Evolutionary conservation across 345 rosid species (phyloP).

Genomic region (Ceriops tagal): DNA sequence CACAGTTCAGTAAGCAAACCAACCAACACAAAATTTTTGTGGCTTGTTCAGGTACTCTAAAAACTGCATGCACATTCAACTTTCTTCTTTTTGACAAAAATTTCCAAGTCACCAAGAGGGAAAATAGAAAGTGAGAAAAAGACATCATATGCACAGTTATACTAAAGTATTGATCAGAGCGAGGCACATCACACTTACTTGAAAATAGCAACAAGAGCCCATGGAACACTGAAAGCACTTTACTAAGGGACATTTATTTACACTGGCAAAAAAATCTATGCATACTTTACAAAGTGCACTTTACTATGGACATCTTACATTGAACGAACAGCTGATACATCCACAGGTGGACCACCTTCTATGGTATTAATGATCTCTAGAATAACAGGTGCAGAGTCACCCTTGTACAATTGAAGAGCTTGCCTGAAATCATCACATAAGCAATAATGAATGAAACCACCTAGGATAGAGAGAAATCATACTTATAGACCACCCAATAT

Average conservation of each 20-base stretch:
- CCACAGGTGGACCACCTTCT: conserved; percentile 96
- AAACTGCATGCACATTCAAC: too few relatives aligned
- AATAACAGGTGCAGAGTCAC: conserved; percentile 66
- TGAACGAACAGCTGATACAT: conserved; percentile 81
- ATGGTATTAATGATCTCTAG: conserved; percentile 84
- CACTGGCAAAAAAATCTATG: neutral
- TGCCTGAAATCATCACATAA: conserved; percentile 59
- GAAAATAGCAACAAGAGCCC: too few relatives aligned
- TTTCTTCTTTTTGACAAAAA: too few relatives aligned
- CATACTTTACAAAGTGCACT: neutral
- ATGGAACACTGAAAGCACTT: too few relatives aligned
- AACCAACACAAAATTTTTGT: too few relatives aligned
- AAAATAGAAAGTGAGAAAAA: too few relatives aligned
- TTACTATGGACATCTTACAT: conserved; percentile 51
- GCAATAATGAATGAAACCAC: conserved; percentile 4
- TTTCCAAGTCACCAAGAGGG: too few relatives aligned
- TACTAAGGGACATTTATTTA: neutral
- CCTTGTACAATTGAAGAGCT: conserved; percentile 80
- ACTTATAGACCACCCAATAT: neutral
- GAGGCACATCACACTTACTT: too few relatives aligned
- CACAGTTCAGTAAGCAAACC: too few relatives aligned
- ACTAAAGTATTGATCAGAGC: too few relatives aligned
- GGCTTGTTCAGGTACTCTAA: too few relatives aligned
- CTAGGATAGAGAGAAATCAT: neutral
- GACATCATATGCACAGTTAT: too few relatives aligned